A percentile compares a stretch with the other conserved stretches of the same genome.
phyloP scores from a whole-genome alignment of 805 yeast species.

The Teunomyces cretensis region DNA sequence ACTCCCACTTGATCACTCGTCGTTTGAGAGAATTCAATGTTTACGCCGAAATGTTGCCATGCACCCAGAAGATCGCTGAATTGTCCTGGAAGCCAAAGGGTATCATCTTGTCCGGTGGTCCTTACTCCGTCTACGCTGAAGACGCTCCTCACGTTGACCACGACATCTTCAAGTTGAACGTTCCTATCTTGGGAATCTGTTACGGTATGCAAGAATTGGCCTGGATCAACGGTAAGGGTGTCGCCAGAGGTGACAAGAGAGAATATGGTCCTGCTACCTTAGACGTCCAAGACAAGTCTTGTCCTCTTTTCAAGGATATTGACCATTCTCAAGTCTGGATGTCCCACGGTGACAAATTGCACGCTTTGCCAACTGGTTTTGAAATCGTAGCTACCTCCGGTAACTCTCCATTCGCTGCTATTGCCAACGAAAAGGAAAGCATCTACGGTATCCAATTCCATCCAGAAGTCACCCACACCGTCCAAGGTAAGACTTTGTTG shows the following conservation, averaged over 20 bases:
- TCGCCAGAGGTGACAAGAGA: constrained; percentile 93
- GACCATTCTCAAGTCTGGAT: constrained; percentile 98
- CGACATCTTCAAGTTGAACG: constrained; percentile 83
- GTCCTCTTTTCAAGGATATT: constrained; percentile 81
- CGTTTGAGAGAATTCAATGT: constrained; percentile 97
- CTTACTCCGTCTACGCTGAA: constrained; percentile 93
- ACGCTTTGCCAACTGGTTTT: constrained; percentile 86
- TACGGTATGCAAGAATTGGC: constrained; percentile 99
- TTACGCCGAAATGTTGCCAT: constrained; percentile 98
- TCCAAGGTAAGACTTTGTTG: constrained; percentile 82
- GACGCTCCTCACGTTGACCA: constrained; percentile 98
- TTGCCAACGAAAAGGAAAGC: constrained; percentile 67
- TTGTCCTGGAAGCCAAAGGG: constrained; percentile 95
- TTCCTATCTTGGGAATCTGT: constrained; percentile 96
- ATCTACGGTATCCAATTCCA: constrained; percentile 98
- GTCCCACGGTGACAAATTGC: constrained; percentile 98
- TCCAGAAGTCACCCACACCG: constrained; percentile 97
- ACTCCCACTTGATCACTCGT: constrained; percentile 94
- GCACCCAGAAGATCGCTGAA: constrained; percentile 95
- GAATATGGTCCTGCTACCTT: constrained; percentile 97
- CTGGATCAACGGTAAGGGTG: constrained; percentile 94
- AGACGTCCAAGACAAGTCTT: constrained; percentile 62
- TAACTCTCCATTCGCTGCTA: constrained; percentile 95
- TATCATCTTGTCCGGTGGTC: constrained; percentile 94
- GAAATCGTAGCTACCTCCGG: constrained; percentile 85